Percentiles rank a stretch among this genome's conserved stretches.
phyloP scores from a whole-genome alignment of 2,329 filamentous ascomycete genomes.

The Escovopsis sp. region DNA sequence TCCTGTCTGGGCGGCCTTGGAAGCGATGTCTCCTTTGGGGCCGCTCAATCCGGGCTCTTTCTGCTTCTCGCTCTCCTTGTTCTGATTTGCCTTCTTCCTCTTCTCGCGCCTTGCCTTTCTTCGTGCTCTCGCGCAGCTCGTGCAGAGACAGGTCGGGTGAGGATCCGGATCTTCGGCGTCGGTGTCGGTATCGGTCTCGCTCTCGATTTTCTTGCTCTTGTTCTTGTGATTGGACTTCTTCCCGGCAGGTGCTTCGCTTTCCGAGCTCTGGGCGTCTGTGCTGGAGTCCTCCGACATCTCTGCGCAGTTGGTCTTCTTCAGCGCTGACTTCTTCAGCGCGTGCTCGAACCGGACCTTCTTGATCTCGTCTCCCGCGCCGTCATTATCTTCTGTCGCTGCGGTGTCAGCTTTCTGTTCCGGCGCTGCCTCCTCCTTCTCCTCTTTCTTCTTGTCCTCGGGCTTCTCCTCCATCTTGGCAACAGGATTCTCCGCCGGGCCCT shows the following conservation, averaged over 20 bases:
- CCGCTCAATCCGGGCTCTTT: not conserved
- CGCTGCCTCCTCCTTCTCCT: not conserved
- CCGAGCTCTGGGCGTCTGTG: not conserved
- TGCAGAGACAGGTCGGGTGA: slow-evolving; percentile 18
- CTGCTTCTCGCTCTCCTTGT: not conserved
- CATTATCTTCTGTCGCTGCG: slow-evolving; percentile 1
- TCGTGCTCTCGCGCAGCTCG: slow-evolving; percentile 9
- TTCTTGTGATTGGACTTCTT: not conserved
- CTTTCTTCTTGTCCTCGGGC: slow-evolving; percentile 4
- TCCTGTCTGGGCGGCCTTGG: slow-evolving; percentile 1
- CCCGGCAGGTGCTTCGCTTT: too few relatives aligned
- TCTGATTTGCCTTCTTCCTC: slow-evolving; percentile 6
- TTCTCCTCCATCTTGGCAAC: not conserved
- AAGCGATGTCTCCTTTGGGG: not conserved
- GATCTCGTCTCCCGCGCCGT: not conserved
- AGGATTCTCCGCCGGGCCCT: too few relatives aligned
- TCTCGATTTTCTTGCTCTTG: slow-evolving; percentile 8
- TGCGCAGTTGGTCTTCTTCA: slow-evolving; percentile 22
- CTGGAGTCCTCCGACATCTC: slow-evolving; percentile 1
- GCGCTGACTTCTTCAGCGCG: slow-evolving; percentile 19
- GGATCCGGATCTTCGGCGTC: slow-evolving; percentile 16
- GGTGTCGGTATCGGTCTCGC: slow-evolving; percentile 10
- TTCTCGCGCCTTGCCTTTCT: slow-evolving; percentile 3
- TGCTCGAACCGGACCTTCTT: slow-evolving; percentile 32
- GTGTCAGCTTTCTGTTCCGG: too few relatives aligned